Conservation (phyloP, 192 early-diverging fungal species). For the Rhizoclosmatium sp. region DNA sequence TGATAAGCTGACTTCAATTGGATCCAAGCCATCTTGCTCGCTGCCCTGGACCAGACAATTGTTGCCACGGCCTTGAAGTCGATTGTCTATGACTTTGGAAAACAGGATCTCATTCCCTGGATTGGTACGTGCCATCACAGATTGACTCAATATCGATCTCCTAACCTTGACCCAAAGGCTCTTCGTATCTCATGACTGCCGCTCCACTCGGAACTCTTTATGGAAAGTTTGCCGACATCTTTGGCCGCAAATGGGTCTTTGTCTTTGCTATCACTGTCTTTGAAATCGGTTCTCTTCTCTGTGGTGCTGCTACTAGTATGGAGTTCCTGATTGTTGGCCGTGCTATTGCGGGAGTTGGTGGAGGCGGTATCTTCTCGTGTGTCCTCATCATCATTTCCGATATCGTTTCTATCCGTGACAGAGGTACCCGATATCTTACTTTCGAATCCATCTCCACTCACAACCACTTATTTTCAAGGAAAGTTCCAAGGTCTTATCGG, state of each 20-base stretch:
- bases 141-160: neutral
- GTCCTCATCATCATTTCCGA: constrained; percentile 86
- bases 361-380: constrained; percentile 78
- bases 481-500: constrained; percentile 83
- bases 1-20: neutral
- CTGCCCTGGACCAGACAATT: constrained; percentile 41
- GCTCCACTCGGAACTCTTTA: constrained; percentile 70
- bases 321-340: constrained; percentile 70
- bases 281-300: constrained; percentile 76
- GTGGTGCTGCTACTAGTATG: constrained; percentile 40
- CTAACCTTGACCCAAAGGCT: constrained; percentile 45
- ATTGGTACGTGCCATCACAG: constrained; percentile 58
- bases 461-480: constrained; percentile 40
- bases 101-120: constrained; percentile 78
- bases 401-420: constrained; percentile 65
- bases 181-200: constrained; percentile 72
- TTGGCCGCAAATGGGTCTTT: constrained; percentile 56
- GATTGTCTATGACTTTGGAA: constrained; percentile 75
- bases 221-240: constrained; percentile 76
- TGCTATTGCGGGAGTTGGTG: constrained; percentile 76
- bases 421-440: constrained; percentile 38
- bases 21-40: constrained; percentile 30
- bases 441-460: too few species aligned
- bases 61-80: constrained; percentile 40
- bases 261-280: constrained; percentile 77